Base-by-base conservation (phyloP, 306 rosid genomes). In the Sicyos edulis region DNA sequence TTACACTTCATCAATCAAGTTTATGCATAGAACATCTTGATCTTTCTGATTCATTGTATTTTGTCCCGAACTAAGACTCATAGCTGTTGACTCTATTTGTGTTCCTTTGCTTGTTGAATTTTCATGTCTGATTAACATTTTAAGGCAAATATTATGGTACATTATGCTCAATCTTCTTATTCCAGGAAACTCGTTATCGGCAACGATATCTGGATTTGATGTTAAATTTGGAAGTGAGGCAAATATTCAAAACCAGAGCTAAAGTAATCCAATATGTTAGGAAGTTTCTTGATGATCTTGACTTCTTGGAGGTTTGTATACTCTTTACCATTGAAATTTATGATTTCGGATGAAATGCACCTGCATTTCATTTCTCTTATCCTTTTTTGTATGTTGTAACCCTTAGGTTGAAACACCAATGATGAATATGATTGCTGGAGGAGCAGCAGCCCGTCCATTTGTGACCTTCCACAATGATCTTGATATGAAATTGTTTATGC, bases 391-490 rank as follows among this genome's bases (percentile, higher is more conserved):
- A 68, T 49, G 14, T 13, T 22, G 4, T 37, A 29, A 51, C 76
- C n/a, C n/a, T 70, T 73, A 95, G 99, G 99, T 95, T 74, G 99
- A 95, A 86, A 91, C 99, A 47, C 99, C 99, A 47, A 93, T 93
- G 97, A 87, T 93, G 99, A 93, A 91, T 78, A 91, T 87, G 96
- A 91, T 91, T 85, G 86, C 99, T 58, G 97, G 97, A 75, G 99
- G 97, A 74, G 99, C 97, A 66, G 96, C 97, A 29, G 99, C 99
- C 26, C 90, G 91, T 54, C 99, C 99, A 10, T 89, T 95, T 82
- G 89, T 85, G 20, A 95, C 99, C 29, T 88, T 85, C 79, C 99
- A 95, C 80, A 95, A 95, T 75, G 97, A 95, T 0, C 95, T 95
- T 47, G 85, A 91, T 83, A 87, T 91, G 99, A 86, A 78, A 59